Evolutionary conservation across 805 yeast species (phyloP).

Genomic region (Suhomyces canberraensis): DNA sequence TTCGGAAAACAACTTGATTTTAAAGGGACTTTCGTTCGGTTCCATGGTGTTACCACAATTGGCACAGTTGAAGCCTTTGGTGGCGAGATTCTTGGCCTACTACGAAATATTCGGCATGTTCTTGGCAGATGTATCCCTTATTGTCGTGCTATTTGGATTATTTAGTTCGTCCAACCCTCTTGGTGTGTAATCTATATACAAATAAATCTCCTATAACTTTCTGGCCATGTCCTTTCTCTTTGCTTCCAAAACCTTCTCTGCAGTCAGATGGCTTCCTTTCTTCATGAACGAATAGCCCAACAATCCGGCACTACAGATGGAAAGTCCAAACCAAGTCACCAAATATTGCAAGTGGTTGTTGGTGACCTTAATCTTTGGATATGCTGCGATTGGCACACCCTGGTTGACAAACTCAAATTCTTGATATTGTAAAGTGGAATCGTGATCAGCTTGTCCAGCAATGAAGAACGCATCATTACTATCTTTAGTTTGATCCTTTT

Average conservation of each 20-base stretch:
- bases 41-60: conserved; percentile 35
- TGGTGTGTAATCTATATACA: conserved; percentile 2
- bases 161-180: conserved; percentile 18
- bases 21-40: conserved; percentile 29
- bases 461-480: conserved; percentile 17
- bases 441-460: conserved; percentile 19
- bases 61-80: conserved; percentile 23
- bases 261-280: conserved; percentile 28
- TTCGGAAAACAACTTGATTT: conserved; percentile 24
- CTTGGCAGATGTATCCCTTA: conserved; percentile 34
- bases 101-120: conserved; percentile 37
- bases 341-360: conserved; percentile 91
- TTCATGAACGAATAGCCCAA: conserved; percentile 40
- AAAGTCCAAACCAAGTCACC: conserved; percentile 92
- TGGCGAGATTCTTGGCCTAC: conserved; percentile 29
- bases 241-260: conserved; percentile 39
- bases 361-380: conserved; percentile 75
- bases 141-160: conserved; percentile 38
- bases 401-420: conserved; percentile 59
- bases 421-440: conserved; percentile 37
- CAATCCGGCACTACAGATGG: conserved; percentile 67
- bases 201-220: conserved; percentile 5
- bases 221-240: conserved; percentile 36
- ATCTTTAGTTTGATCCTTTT: conserved; percentile 1
- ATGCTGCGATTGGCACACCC: conserved; percentile 88